A percentile compares a stretch with the other conserved stretches of the same genome.
phyloP scores from a whole-genome alignment of 164 flowering plant species.

The Sedum album region DNA sequence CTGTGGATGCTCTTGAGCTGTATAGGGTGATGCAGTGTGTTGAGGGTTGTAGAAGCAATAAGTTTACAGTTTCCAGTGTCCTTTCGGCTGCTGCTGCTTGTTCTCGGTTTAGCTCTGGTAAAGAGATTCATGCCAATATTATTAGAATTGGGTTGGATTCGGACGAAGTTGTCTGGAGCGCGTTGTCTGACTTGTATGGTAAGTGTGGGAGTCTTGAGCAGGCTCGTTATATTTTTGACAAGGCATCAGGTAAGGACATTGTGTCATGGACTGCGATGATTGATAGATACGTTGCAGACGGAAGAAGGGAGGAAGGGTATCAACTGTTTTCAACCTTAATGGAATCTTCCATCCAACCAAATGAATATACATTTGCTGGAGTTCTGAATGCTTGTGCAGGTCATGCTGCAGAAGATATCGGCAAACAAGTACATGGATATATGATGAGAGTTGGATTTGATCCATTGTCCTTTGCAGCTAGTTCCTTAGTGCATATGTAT shows the following conservation, averaged over 20 bases:
- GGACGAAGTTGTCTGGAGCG: conserved; percentile 29
- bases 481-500: conserved; percentile 32
- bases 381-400: conserved; percentile 28
- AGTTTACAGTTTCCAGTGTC: conserved; percentile 27
- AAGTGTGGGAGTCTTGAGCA: conserved; percentile 32
- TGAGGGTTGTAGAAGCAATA: conserved; percentile 16
- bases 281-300: conserved; percentile 23
- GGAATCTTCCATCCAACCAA: conserved; percentile 18
- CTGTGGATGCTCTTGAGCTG: conserved; percentile 21
- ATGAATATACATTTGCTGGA: conserved; percentile 28
- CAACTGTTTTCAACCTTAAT: conserved; percentile 18
- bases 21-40: conserved; percentile 18
- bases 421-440: conserved; percentile 30
- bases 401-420: conserved; percentile 20
- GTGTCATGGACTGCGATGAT: conserved; percentile 42
- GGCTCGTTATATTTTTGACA: conserved; percentile 27
- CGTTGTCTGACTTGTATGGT: conserved; percentile 30
- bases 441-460: conserved; percentile 27
- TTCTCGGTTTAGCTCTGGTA: conserved; percentile 18
- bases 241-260: conserved; percentile 24
- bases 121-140: conserved; percentile 32
- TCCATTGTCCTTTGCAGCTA: conserved; percentile 23
- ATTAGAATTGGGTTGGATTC: conserved; percentile 25
- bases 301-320: conserved; percentile 23
- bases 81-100: conserved; percentile 24